Evolutionary conservation across 768 basidiomycete species (phyloP), one percentile per base, ranked within the genome.

Genomic region (Tricholoma saponaceum): DNA sequence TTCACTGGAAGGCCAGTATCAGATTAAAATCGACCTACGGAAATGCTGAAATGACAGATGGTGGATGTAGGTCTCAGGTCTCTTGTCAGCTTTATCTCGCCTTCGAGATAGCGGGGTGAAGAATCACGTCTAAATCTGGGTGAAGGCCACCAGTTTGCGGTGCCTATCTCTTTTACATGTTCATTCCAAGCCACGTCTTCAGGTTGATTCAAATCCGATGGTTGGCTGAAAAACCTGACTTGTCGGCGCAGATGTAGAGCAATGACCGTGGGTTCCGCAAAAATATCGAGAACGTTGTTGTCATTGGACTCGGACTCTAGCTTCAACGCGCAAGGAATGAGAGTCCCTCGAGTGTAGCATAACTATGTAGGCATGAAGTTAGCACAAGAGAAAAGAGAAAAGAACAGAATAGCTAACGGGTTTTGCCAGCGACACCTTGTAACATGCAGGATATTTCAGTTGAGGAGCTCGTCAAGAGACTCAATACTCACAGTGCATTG

Each of bases 11-110:
- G 46, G 46, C 8, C 5, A 6, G 4, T n/a, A 22, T 44, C 16
- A 49, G 26, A 47, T 14, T 4, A 14, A 47, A 13, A 1, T 20
- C 14, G 25, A 47, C 78, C 67, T 58, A 82, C 80, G 53, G 76
- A 77, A 56, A 83, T 76, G 62, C 76, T 78, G 69, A 82, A 83
- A 61, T 78, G 77, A 16, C 77, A 78, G 62, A 83, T 76, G 52
- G 76, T 70, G 37, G 78, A 77, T 12, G 80, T 73, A 20, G 82
- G 80, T 46, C 77, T 65, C 22, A 83, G 69, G 56, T 81, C 79
- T 64, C 81, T 82, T 9, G 77, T 64, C 1, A 83, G 69, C 25
- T 70, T 73, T 41, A 83, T 80, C 64, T 83, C 81, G 5, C 82
- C 82, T 62, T 82, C 79, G 20, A 83, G 69, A 57, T 75, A 70